Percentiles rank a stretch among this genome's conserved stretches.
Evolutionary conservation across 495 filamentous ascomycete genomes (phyloP).

Genomic region (Achaetomiella virescens): DNA sequence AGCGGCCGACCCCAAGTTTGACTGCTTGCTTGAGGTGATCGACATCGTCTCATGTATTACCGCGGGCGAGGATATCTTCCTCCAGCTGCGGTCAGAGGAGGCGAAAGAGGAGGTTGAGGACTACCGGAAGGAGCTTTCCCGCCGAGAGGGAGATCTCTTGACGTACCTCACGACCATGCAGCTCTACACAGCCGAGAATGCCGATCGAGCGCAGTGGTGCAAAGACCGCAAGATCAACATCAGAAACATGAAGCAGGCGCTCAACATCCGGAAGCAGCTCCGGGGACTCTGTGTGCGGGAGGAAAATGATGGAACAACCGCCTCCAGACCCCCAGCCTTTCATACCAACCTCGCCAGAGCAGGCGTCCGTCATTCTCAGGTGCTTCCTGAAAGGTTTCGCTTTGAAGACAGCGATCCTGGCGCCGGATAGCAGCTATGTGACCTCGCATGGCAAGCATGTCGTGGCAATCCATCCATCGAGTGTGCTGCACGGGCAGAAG

Average conservation of each 20-base stretch:
- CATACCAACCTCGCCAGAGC: slow-evolving; percentile 44
- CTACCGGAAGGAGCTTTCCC: slow-evolving; percentile 64
- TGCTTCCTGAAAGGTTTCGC: slow-evolving; percentile 78
- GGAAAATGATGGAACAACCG: slow-evolving; percentile 38
- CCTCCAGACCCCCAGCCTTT: slow-evolving; percentile 46
- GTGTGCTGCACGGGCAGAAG: slow-evolving; percentile 78
- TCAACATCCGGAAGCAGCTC: slow-evolving; percentile 83
- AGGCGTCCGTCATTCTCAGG: slow-evolving; percentile 57
- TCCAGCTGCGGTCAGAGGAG: slow-evolving; percentile 75
- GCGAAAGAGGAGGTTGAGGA: slow-evolving; percentile 68
- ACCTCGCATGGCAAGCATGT: slow-evolving; percentile 78
- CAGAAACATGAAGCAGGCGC: slow-evolving; percentile 68
- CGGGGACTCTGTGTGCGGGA: slow-evolving; percentile 53
- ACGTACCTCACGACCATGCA: slow-evolving; percentile 81
- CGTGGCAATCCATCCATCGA: slow-evolving; percentile 85
- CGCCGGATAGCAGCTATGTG: slow-evolving; percentile 77
- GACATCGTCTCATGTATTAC: slow-evolving; percentile 88
- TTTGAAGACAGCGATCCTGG: slow-evolving; percentile 73
- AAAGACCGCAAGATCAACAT: slow-evolving; percentile 69
- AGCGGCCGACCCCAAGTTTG: slow-evolving; percentile 58
- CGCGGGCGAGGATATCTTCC: slow-evolving; percentile 77
- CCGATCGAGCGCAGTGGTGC: slow-evolving; percentile 72
- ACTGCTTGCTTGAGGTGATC: slow-evolving; percentile 76
- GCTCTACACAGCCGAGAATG: slow-evolving; percentile 66
- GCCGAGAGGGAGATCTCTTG: slow-evolving; percentile 83